A percentile compares a stretch with the other conserved stretches of the same genome.
phyloP scores from a whole-genome alignment of 108 stramenopile genomes.

The Nitzschia sp. region DNA sequence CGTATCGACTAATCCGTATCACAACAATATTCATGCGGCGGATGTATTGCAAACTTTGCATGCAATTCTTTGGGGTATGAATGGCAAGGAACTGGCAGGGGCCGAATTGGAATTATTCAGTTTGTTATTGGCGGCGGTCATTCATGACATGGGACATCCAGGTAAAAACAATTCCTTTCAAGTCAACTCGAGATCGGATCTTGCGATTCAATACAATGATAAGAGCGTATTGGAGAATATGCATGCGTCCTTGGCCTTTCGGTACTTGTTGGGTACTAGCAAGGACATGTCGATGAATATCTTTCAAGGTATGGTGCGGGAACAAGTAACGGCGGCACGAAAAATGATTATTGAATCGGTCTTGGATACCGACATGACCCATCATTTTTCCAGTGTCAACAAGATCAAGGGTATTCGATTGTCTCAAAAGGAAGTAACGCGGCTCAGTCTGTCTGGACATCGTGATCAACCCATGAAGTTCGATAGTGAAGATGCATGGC shows the following conservation, averaged over 20 bases:
- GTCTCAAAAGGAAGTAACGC: background rate
- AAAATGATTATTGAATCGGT: conserved; percentile 48
- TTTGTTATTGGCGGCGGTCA: conserved; percentile 61
- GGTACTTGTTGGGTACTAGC: conserved; percentile 33
- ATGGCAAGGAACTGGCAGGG: conserved; percentile 32
- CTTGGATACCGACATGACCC: conserved; percentile 66
- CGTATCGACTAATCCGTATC: conserved; percentile 46
- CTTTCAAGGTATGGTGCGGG: conserved; percentile 24
- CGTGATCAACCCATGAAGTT: conserved; percentile 18
- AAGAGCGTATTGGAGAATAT: conserved; percentile 73
- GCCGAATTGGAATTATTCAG: conserved; percentile 42
- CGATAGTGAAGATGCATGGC: conserved; percentile 19
- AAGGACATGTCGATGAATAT: conserved; percentile 25
- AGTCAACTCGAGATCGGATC: conserved; percentile 49
- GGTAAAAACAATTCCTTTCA: conserved; percentile 84
- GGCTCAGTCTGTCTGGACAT: background rate
- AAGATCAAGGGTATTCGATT: conserved; percentile 31
- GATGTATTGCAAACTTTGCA: conserved; percentile 65
- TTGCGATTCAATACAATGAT: conserved; percentile 82
- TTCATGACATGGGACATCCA: conserved; percentile 88
- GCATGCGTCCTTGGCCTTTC: conserved; percentile 60
- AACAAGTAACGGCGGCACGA: conserved; percentile 31
- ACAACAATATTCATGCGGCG: conserved; percentile 67
- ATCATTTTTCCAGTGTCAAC: conserved; percentile 49
- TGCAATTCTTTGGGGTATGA: conserved; percentile 46